These are phyloP conservation scores for Geranomyces michiganensis DNA, from an alignment of 192 early-diverging fungal genomes.

Conservation along the genomic window DNA sequence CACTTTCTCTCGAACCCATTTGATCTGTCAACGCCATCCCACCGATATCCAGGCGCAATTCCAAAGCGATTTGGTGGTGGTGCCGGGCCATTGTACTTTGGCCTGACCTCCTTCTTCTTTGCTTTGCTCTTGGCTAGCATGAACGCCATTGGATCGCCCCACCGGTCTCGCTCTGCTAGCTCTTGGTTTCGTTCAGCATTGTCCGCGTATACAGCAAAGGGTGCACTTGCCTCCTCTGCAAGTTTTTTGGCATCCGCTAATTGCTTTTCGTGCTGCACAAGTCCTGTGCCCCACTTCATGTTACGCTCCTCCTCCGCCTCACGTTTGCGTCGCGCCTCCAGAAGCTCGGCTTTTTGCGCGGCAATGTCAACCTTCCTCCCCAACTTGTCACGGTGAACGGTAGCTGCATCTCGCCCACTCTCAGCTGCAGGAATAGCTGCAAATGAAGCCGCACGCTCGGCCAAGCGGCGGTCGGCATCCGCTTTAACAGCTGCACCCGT, in stretches of 20 bases:
- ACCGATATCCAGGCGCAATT: slow-evolving; percentile 74
- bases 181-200: slow-evolving; percentile 56
- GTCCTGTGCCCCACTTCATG: slow-evolving; percentile 64
- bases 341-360: slow-evolving; percentile 39
- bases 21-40: slow-evolving; percentile 80
- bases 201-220: slow-evolving; percentile 52
- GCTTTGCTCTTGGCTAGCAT: slow-evolving; percentile 39
- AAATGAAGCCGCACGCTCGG: slow-evolving; percentile 9
- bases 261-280: slow-evolving; percentile 56
- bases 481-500: slow-evolving; percentile 27
- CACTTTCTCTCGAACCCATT: slow-evolving; percentile 71
- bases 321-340: slow-evolving; percentile 33
- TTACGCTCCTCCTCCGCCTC: slow-evolving; percentile 46
- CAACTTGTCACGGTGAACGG: slow-evolving; percentile 67
- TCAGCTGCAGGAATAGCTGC: slow-evolving; percentile 33
- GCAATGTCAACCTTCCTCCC: slow-evolving; percentile 61
- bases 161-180: slow-evolving; percentile 54
- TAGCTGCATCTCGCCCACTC: slow-evolving; percentile 45
- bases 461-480: slow-evolving; percentile 20
- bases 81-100: slow-evolving; percentile 55
- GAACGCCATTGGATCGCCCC: slow-evolving; percentile 71
- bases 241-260: slow-evolving; percentile 35
- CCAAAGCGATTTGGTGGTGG: slow-evolving; percentile 69
- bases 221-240: slow-evolving; percentile 35
- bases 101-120: slow-evolving; percentile 37